Base-by-base conservation (phyloP, 495 filamentous ascomycete genomes). In the Letharia columbiana region DNA sequence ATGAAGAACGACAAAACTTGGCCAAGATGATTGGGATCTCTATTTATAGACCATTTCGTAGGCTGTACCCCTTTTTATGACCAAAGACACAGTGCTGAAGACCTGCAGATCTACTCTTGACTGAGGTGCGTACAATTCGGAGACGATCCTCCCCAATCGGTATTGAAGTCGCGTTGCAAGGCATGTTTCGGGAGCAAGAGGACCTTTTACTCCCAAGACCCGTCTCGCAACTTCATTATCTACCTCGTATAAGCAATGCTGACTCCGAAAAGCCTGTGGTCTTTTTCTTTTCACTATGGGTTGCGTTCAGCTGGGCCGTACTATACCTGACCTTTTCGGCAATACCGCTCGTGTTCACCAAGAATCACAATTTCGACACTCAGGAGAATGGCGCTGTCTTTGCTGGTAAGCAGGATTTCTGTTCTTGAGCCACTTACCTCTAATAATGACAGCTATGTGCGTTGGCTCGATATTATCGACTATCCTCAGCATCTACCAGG, bases 261-360 rank as follows among this genome's bases (percentile, higher is more conserved):
- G 23, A 28, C 23, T 28, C 23, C 23, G 23, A 28, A 28, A 28
- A 28, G 70, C 90, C 92, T 0, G 91, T 96, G 17, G 91, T 97
- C 28, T 96, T 96, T 78, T 96, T 89, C 79, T 98, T 96, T 76
- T 92, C 89, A 33, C 78, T 95, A 18, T 97, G 93, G 93, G 85
- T 90, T 7, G 80, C 91, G 10, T 96, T 97, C 75, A 87, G 85
- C 60, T 98, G 92, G 93, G 92, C 88, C 3, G 84, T 95, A 0
- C 82, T 98, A 0, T 97, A 96, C 75, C 79, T 98, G 37, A 89
- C 87, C 41, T 92, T 94, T 69, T 81, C 83, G 41, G 87, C 86
- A 7, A 83, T 98, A 37, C 91, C 92, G 0, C 79, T 93, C 17
- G 85, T 96, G 63, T 96, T 94, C 75, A 66, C 73, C 23, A 83